phyloP scores from a whole-genome alignment of 495 filamentous ascomycete species.

The Penicillium arizonense region DNA sequence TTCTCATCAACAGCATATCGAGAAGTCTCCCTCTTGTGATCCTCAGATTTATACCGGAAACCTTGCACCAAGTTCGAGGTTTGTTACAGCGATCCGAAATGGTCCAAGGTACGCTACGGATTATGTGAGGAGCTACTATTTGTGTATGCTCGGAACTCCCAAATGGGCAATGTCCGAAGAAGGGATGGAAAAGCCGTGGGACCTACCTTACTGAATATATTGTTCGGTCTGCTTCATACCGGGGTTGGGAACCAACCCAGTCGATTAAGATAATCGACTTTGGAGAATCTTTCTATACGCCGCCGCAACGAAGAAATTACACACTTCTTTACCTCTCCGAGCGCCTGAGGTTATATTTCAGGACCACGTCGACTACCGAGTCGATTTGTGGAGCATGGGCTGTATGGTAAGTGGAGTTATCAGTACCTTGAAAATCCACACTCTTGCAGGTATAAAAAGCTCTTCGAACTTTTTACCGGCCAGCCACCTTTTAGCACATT shows the following conservation, averaged over 20 bases:
- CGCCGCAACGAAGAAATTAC: conserved; percentile 12
- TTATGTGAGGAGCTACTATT: too few species aligned
- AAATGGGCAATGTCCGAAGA: conserved; percentile 31
- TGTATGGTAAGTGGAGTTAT: conserved; percentile 26
- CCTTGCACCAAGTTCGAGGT: too few species aligned
- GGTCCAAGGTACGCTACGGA: too few species aligned
- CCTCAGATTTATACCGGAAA: too few species aligned
- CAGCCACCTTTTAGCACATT: conserved; percentile 37
- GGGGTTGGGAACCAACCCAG: conserved; percentile 15
- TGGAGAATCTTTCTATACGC: conserved; percentile 36
- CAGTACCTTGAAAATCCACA: not conserved
- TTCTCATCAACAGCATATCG: too few species aligned
- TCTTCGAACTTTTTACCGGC: conserved; percentile 38
- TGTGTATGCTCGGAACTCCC: conserved; percentile 30
- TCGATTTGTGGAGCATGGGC: conserved; percentile 39
- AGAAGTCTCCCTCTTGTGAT: too few species aligned
- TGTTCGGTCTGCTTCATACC: conserved; percentile 26
- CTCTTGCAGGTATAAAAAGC: conserved; percentile 13
- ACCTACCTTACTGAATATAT: conserved; percentile 34
- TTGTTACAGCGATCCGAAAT: too few species aligned
- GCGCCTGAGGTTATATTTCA: conserved; percentile 37
- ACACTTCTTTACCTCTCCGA: conserved; percentile 23
- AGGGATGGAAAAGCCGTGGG: conserved; percentile 30
- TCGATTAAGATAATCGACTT: conserved; percentile 43
- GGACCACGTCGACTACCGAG: conserved; percentile 24